Evolutionary conservation across 1,284 basidiomycete genomes (phyloP), one percentile per base, ranked within the genome.

Genomic region (Puccinia novopanici): DNA sequence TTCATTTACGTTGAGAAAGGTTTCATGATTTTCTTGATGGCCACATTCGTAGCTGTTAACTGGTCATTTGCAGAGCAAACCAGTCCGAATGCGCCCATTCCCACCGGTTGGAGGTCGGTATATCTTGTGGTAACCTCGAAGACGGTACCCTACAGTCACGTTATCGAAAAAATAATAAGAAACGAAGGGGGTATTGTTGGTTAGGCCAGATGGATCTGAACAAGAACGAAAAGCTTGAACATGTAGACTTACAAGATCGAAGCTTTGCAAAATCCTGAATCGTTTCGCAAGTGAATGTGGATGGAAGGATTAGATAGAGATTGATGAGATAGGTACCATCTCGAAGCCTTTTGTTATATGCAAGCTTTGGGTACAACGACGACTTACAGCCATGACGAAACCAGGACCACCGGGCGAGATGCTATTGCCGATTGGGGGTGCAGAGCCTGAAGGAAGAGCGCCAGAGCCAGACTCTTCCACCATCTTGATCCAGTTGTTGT

Each of bases 1-100:
- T 4, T n/a, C 13, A 68, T 52, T 71, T 40, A 79, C 15, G 97
- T 98, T 86, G 92, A 94, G 87, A 97, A 96, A 12, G 94, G 94
- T 87, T 96, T 96, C 94, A 95, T 96, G 87, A 98, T 97, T 90
- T 97, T 98, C 90, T 98, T 98, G 88, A 98, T 95, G 84, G 95
- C 97, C 81, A 98, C 95, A 37, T 94, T 93, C 48, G 94, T 91
- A 76, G 91, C 92, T 9, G 95, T 97, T 75, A 99, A 90, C 87
- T 98, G 95, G 87, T 99, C 97, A 87, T 97, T 98, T 67, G 96
- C 95, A 24, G 96, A 98, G 86, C 95, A 98, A 71, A 98, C 95
- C 81, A 98, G 92, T 82, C 95, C 95, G 85, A 97, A 97, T 63
- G 95, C 95, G 83, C 95, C 96, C 96, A 99, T 99, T 87, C 96